phyloP scores from a whole-genome alignment of 495 filamentous ascomycete species.

The Penicillium silybi region DNA sequence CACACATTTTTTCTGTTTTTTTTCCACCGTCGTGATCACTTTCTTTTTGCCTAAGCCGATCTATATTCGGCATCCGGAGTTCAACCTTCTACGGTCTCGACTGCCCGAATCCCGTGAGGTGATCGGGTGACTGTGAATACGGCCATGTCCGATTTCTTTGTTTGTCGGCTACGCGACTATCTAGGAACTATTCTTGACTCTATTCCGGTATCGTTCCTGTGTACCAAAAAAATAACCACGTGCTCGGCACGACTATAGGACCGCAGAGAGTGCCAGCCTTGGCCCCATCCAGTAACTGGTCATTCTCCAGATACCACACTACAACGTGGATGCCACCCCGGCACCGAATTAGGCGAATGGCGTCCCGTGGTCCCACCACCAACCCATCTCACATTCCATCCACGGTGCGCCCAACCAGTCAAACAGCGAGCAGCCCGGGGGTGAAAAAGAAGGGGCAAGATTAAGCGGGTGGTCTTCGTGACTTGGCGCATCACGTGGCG shows the following conservation, averaged over 20 bases:
- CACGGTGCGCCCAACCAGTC: not conserved
- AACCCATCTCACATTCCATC: not conserved
- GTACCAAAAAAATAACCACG: not conserved
- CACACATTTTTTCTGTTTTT: slow-evolving; percentile 4
- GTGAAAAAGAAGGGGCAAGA: not conserved
- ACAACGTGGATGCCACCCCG: not conserved
- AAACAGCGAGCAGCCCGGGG: not conserved
- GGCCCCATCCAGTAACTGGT: slow-evolving; percentile 5
- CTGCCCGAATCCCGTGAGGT: slow-evolving; percentile 2
- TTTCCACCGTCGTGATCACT: not conserved
- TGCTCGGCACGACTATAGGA: not conserved
- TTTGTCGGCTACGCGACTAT: not conserved
- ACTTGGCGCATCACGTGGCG: slow-evolving; percentile 10
- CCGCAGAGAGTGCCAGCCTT: not conserved
- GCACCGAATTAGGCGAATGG: not conserved
- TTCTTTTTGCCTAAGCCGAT: not conserved
- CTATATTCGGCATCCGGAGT: slow-evolving; percentile 1
- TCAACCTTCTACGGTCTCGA: not conserved
- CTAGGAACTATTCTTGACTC: not conserved
- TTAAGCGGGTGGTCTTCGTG: not conserved
- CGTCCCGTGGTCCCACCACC: slow-evolving; percentile 1
- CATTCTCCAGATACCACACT: not conserved
- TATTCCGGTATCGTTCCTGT: not conserved
- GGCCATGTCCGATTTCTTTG: slow-evolving; percentile 2
- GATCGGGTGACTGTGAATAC: slow-evolving; percentile 4